A percentile compares a stretch with the other conserved stretches of the same genome.
These are phyloP conservation scores for Afroboletus lepidellus DNA, from an alignment of 1,284 basidiomycete species.

Conservation along the genomic window DNA sequence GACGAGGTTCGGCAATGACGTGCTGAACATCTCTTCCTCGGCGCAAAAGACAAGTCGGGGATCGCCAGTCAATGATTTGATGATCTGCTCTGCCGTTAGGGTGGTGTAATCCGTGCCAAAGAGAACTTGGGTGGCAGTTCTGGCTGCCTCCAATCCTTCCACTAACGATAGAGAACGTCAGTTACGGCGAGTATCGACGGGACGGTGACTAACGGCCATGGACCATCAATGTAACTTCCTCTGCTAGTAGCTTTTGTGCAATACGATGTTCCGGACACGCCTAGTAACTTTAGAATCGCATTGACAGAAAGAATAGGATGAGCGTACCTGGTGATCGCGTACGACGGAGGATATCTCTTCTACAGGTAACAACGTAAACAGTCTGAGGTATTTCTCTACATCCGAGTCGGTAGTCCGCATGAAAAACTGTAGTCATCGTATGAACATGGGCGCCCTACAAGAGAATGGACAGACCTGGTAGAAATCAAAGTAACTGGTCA, in stretches of 20 bases:
- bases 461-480: conserved; percentile 68
- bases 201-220: conserved; percentile 60
- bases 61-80: conserved; percentile 32
- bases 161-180: conserved; percentile 19
- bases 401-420: conserved; percentile 80
- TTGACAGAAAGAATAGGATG: background rate
- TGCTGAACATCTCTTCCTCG: conserved; percentile 32
- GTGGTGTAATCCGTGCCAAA: conserved; percentile 32
- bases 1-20: conserved; percentile 26
- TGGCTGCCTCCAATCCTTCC: conserved; percentile 32
- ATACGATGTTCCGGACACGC: conserved; percentile 53
- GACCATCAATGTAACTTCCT: conserved; percentile 86
- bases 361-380: conserved; percentile 80
- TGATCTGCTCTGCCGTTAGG: conserved; percentile 28
- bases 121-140: conserved; percentile 34
- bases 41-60: conserved; percentile 33
- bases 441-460: background rate
- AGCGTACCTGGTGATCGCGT: conserved; percentile 52
- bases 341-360: conserved; percentile 60
- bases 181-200: background rate
- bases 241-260: conserved; percentile 81
- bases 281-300: conserved; percentile 34
- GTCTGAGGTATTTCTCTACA: conserved; percentile 75
- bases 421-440: conserved; percentile 70
- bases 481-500: conserved; percentile 87